phyloP scores from a whole-genome alignment of 2,329 filamentous ascomycete species.

The Colletotrichum sp. region DNA sequence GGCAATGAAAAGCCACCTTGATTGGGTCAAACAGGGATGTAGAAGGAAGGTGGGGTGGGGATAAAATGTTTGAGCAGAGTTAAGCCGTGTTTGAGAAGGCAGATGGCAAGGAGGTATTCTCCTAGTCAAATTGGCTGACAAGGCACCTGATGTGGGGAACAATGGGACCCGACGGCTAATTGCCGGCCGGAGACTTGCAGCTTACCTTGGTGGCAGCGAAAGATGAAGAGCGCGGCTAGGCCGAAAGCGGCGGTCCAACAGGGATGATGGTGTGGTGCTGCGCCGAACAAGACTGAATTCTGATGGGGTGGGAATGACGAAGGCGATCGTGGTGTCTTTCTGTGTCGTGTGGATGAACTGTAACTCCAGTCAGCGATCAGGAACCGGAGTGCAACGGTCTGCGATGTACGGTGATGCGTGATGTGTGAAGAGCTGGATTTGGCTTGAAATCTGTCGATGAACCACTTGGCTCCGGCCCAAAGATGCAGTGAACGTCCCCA shows the following conservation, averaged over 20 bases:
- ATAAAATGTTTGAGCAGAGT: background rate
- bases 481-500: background rate
- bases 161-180: background rate
- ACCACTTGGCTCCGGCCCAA: background rate
- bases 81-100: background rate
- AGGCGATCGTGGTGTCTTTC: slow-evolving; percentile 6
- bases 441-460: background rate
- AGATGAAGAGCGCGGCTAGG: background rate
- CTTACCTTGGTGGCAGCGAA: slow-evolving; percentile 14
- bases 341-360: background rate
- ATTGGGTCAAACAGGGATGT: slow-evolving; percentile 2
- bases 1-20: background rate
- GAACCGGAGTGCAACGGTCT: background rate
- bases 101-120: background rate
- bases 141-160: background rate
- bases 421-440: background rate
- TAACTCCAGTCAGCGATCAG: slow-evolving; percentile 10
- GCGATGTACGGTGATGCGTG: background rate
- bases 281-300: slow-evolving; percentile 1
- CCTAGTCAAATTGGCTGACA: background rate
- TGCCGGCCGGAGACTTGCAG: slow-evolving; percentile 3
- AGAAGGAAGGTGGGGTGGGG: background rate
- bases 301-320: slow-evolving; percentile 1
- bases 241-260: background rate
- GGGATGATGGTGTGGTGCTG: slow-evolving; percentile 7